phyloP scores from a whole-genome alignment of 495 filamentous ascomycete genomes.

The Tetracladium setigerum region DNA sequence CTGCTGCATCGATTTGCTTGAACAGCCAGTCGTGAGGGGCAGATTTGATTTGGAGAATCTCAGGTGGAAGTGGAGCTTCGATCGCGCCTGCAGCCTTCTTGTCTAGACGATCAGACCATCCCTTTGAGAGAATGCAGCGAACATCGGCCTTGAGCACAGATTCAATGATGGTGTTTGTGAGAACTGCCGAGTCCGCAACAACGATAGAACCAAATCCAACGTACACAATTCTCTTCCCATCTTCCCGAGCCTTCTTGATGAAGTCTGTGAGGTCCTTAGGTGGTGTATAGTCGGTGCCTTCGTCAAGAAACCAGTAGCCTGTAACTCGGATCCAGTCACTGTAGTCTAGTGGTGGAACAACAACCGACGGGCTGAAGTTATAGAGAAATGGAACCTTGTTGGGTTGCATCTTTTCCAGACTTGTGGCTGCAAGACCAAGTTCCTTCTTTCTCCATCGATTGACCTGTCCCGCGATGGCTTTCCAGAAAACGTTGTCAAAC shows the following conservation, averaged over 20 bases:
- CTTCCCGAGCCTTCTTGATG: slow-evolving; percentile 67
- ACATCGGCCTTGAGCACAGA: slow-evolving; percentile 89
- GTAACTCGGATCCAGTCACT: slow-evolving; percentile 97
- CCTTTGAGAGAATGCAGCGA: slow-evolving; percentile 91
- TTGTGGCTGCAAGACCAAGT: slow-evolving; percentile 72
- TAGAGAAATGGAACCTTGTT: slow-evolving; percentile 97
- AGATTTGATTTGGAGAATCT: slow-evolving; percentile 80
- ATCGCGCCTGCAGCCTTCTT: slow-evolving; percentile 30
- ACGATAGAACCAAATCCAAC: slow-evolving; percentile 96
- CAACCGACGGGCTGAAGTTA: slow-evolving; percentile 91
- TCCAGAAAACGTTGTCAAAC: slow-evolving; percentile 97
- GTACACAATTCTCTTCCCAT: slow-evolving; percentile 90
- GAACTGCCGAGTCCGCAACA: slow-evolving; percentile 78
- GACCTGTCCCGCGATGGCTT: slow-evolving; percentile 81
- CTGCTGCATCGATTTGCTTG: slow-evolving; percentile 85
- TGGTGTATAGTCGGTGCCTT: slow-evolving; percentile 56
- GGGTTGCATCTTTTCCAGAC: slow-evolving; percentile 81
- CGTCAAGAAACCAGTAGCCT: slow-evolving; percentile 95
- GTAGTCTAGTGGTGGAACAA: slow-evolving; percentile 88
- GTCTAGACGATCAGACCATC: slow-evolving; percentile 92
- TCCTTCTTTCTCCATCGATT: slow-evolving; percentile 86
- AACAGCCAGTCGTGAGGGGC: slow-evolving; percentile 98
- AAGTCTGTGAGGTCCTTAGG: slow-evolving; percentile 69
- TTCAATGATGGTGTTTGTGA: slow-evolving; percentile 85
- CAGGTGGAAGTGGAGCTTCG: slow-evolving; percentile 68